Evolutionary conservation across 2,329 filamentous ascomycete species (phyloP).

Genomic region (Nothomitra cinnamomea): DNA sequence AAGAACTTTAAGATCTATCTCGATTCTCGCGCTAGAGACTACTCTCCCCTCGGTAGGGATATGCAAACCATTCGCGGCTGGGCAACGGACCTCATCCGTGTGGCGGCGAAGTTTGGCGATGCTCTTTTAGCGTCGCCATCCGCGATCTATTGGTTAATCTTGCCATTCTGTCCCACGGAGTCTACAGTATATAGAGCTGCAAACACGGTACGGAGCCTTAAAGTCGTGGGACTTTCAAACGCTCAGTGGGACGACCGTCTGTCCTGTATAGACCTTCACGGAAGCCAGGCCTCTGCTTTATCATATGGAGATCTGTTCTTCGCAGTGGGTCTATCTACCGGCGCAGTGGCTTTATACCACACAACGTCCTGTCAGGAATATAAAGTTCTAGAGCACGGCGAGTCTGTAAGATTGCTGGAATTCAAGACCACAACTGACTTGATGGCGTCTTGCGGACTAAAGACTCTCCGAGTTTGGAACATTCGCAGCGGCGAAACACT

Average conservation of each 20-base stretch:
- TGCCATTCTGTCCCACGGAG: conserved; percentile 19
- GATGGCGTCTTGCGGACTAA: conserved; percentile 18
- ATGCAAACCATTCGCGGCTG: conserved; percentile 15
- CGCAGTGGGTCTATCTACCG: conserved; percentile 14
- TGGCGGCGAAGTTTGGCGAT: conserved; percentile 18
- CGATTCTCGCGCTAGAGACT: conserved; percentile 5
- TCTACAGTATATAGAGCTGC: conserved; percentile 14
- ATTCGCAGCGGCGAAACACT: conserved; percentile 15
- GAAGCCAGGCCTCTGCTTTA: conserved; percentile 10
- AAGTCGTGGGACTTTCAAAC: conserved; percentile 13
- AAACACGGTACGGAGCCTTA: conserved; percentile 8
- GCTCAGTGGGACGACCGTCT: conserved; percentile 20
- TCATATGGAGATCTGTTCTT: conserved; percentile 11
- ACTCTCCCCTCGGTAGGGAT: conserved; percentile 11
- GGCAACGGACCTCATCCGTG: conserved; percentile 18
- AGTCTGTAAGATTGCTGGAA: conserved; percentile 17
- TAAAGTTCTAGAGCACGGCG: conserved; percentile 16
- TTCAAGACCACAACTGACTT: conserved; percentile 18
- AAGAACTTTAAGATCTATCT: conserved; percentile 10
- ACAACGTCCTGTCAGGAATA: conserved; percentile 13
- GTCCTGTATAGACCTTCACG: conserved; percentile 16
- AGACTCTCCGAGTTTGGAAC: conserved; percentile 19
- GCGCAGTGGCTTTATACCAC: conserved; percentile 13
- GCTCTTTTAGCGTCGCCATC: conserved; percentile 17
- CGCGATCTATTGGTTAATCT: conserved; percentile 18